Evolutionary conservation across 192 early-diverging fungal genomes (phyloP), one percentile per base, ranked within the genome.

Genomic region (Coemansia sp.): DNA sequence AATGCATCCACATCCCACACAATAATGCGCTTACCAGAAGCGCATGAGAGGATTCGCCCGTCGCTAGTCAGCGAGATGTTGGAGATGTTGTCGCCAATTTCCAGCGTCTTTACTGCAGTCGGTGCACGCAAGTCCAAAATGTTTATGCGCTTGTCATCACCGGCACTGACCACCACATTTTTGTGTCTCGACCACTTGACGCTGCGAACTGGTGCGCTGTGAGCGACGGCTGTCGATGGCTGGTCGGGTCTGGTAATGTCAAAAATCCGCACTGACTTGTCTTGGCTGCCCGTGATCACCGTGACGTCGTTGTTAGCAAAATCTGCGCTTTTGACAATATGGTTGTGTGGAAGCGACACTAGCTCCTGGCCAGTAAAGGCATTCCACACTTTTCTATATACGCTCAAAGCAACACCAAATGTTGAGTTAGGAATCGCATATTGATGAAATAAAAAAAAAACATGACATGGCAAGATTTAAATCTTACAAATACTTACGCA

Each of bases 261-360:
- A 77, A 92, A 97, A 55, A 97, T 75, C 24, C 92, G 86, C 20
- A 97, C 75, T 29, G 89, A 87, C 80, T 93, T 93, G 81, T 97
- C 95, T 68, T 88, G 86, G 42, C 94, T 92, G 43, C 92, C 95
- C 2, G 95, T 95, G 9, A 94, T 76, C 31, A 97, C 90, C 38
- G 85, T 86, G 7, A 85, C 86, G 47, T 46, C 66, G 64, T 40
- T n/a, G 75, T 92, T 93, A 36, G 88, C 88, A 72, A 97, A 89
- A 70, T 97, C 95, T 51, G 93, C 91, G 66, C 88, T 85, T 61
- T 93, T 90, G 33, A 97, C 94, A 81, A 97, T 92, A 70, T 95
- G 93, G 13, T 82, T 69, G 71, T 97, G 95, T 11, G 79, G 72
- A 60, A 97, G 87, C 12, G 93, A 89, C 69, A 88, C 78, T 6